A percentile compares a stretch with the other conserved stretches of the same genome.
These are phyloP conservation scores for Penicillium sp. DNA, from an alignment of 2,329 filamentous ascomycete genomes.

Conservation along the genomic window DNA sequence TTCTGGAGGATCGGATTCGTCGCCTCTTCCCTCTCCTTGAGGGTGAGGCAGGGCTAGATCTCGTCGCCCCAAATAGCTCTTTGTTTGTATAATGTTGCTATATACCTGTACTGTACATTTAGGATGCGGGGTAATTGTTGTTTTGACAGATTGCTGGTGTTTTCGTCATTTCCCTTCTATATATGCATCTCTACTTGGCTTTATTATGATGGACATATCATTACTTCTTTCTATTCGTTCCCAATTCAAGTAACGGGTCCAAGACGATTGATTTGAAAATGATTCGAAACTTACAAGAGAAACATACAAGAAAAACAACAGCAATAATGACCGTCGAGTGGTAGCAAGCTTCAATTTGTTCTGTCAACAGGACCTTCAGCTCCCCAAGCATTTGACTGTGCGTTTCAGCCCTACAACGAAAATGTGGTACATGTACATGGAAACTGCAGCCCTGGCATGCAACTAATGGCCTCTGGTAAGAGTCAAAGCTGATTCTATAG, in stretches of 20 bases:
- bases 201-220: no score
- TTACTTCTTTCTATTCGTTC: no score
- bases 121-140: no score
- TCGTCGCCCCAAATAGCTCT: conserved; percentile 31
- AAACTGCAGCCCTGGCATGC: conserved; percentile 9
- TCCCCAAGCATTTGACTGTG: conserved; percentile 4
- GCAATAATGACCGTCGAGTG: conserved; percentile 14
- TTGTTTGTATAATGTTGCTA: conserved; percentile 25
- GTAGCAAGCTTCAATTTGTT: conserved; percentile 21
- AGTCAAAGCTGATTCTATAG: conserved; percentile 1
- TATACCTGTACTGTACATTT: neutral
- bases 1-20: conserved; percentile 38
- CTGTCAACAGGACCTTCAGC: conserved; percentile 20
- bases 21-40: conserved; percentile 33
- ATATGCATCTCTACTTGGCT: no score
- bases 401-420: conserved; percentile 14
- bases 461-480: conserved; percentile 6
- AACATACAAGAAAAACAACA: conserved; percentile 20
- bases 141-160: no score
- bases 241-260: no score
- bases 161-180: no score
- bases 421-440: conserved; percentile 36
- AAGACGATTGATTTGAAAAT: neutral
- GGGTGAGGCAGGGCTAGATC: conserved; percentile 30
- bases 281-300: conserved; percentile 13